Percentiles rank a stretch among this genome's conserved stretches.
Evolutionary conservation across 192 early-diverging fungal species (phyloP).

Genomic region (Umbelopsis isabellina): DNA sequence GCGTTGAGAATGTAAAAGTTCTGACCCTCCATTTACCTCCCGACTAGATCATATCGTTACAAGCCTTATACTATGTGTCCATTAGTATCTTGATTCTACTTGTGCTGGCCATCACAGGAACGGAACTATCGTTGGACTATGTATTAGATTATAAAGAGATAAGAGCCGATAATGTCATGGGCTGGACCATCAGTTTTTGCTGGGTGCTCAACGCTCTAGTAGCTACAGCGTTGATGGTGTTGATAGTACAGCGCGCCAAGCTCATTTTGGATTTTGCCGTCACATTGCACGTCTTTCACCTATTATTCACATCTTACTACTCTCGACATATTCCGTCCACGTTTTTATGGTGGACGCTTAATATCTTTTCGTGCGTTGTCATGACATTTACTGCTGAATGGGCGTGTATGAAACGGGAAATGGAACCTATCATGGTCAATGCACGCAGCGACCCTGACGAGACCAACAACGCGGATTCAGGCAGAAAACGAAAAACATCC

Average conservation of each 20-base stretch:
- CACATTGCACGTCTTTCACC: conserved; percentile 73
- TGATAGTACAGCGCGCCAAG: conserved; percentile 75
- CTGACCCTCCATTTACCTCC: background rate
- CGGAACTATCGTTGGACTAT: conserved; percentile 65
- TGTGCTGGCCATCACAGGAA: conserved; percentile 61
- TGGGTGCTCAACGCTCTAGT: conserved; percentile 66
- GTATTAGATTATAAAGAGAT: conserved; percentile 65
- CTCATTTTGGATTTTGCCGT: conserved; percentile 78
- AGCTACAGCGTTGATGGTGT: conserved; percentile 50
- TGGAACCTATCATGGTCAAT: conserved; percentile 70
- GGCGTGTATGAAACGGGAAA: conserved; percentile 78
- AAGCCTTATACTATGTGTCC: conserved; percentile 63
- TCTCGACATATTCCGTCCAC: conserved; percentile 61
- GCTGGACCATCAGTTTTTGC: conserved; percentile 69
- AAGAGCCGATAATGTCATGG: conserved; percentile 63
- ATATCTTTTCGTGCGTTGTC: conserved; percentile 51
- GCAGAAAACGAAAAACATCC: conserved; percentile 16
- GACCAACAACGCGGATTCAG: background rate
- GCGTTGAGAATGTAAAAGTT: background rate
- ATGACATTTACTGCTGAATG: conserved; percentile 81
- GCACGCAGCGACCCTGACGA: conserved; percentile 14
- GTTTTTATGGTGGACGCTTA: conserved; percentile 71
- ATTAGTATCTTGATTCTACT: conserved; percentile 53
- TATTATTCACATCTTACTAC: conserved; percentile 61
- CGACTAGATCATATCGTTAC: conserved; percentile 54